These are phyloP conservation scores for Aspergillus egyptiacus DNA, from an alignment of 495 filamentous ascomycete genomes.

Conservation along the genomic window DNA sequence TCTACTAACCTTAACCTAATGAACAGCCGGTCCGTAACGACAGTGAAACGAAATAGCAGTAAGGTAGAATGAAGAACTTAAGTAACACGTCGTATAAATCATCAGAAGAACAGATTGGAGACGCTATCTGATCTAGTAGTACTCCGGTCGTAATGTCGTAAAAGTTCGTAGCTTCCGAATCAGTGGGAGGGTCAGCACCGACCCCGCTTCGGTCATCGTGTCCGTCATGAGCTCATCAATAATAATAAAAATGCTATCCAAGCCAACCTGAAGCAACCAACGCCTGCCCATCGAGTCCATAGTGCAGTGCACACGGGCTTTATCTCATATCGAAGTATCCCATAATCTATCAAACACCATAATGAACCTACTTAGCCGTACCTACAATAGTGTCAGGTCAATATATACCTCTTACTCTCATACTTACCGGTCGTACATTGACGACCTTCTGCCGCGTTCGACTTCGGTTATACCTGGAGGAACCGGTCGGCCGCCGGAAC, in stretches of 20 bases:
- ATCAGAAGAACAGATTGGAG: too few relatives aligned
- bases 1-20: too few relatives aligned
- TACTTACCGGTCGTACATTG: constrained; percentile 16
- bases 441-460: constrained; percentile 10
- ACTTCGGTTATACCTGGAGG: constrained; percentile 10
- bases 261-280: not conserved
- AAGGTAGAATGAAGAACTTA: too few relatives aligned
- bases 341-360: not conserved
- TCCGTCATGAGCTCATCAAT: not conserved
- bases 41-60: too few relatives aligned
- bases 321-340: too few relatives aligned
- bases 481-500: not conserved
- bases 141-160: constrained; percentile 1
- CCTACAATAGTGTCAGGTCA: not conserved
- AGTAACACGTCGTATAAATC: too few relatives aligned
- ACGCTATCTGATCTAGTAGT: not conserved
- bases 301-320: not conserved
- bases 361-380: not conserved
- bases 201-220: not conserved
- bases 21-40: too few relatives aligned
- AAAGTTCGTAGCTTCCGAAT: not conserved
- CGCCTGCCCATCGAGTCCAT: not conserved
- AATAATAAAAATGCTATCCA: not conserved
- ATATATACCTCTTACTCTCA: not conserved
- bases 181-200: not conserved